Percentiles rank a stretch among this genome's conserved stretches.
phyloP scores from a whole-genome alignment of 2,329 filamentous ascomycete genomes.

The Aspergillus luchuensis region DNA sequence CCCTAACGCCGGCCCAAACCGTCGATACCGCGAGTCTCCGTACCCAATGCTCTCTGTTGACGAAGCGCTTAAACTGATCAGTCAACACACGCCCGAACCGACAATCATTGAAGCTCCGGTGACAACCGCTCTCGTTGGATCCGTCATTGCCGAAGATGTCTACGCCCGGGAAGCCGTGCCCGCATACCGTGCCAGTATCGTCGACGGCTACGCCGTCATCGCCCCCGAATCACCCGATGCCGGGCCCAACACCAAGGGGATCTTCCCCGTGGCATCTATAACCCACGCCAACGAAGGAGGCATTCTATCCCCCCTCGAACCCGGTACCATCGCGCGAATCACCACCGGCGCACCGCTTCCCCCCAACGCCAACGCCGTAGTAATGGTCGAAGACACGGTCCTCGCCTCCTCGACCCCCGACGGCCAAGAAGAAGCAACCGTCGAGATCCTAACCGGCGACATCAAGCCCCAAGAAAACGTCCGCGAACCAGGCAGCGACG shows the following conservation, averaged over 20 bases:
- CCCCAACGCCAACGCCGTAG: constrained; percentile 82
- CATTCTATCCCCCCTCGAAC: constrained; percentile 61
- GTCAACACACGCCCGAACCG: constrained; percentile 69
- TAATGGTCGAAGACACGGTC: constrained; percentile 95
- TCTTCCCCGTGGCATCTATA: constrained; percentile 82
- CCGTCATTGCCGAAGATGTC: constrained; percentile 81
- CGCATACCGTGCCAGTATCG: constrained; percentile 92
- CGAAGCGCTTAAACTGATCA: constrained; percentile 73
- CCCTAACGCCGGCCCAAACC: constrained; percentile 60
- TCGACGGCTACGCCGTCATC: constrained; percentile 91
- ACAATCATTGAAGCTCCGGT: constrained; percentile 62
- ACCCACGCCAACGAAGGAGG: constrained; percentile 81
- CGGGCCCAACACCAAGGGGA: constrained; percentile 66
- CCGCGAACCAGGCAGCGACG: constrained; percentile 86
- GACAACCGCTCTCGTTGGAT: constrained; percentile 67
- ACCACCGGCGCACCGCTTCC: constrained; percentile 93
- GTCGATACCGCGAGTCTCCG: constrained; percentile 79
- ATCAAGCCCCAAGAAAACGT: constrained; percentile 83
- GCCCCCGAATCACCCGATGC: constrained; percentile 53
- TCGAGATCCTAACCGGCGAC: constrained; percentile 79
- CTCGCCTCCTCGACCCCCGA: constrained; percentile 76
- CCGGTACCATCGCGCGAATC: constrained; percentile 81
- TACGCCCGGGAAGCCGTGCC: constrained; percentile 80
- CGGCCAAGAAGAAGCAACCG: constrained; percentile 78
- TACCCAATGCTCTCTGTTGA: constrained; percentile 89